Base-by-base conservation (phyloP, 495 filamentous ascomycete genomes). In the Penicillium maclennaniae region DNA sequence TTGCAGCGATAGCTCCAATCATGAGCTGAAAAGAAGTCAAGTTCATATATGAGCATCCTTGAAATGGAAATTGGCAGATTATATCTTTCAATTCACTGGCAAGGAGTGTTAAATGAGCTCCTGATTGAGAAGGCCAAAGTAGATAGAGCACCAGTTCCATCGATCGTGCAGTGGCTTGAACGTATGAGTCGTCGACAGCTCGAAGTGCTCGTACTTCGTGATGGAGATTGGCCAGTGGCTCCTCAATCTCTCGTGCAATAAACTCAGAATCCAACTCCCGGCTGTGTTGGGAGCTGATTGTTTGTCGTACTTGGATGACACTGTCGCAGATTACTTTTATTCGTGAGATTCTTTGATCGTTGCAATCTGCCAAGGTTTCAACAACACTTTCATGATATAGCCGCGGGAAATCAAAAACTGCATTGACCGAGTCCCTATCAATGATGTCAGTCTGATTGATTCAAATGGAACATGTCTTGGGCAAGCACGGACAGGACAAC, bases 21-120 rank as follows among this genome's bases (percentile, higher is more conserved):
- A 63, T 50, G 10, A 60, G 53, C 23, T 63, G 60, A 31, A 55
- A 63, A 16, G 42, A 63, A 7, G 60, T 66, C 41, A 66, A 23
- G 19, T 66, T 51, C 60, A 58, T 60, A 28, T 58, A 63, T 4
- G 34, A 39, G 45, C 62, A 66, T 8, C 56, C 44, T 20, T 47
- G 54, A n/a, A 58, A 46, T n/a, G 53, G 62, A 7, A 43, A 53
- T 27, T 43, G 39, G 20, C 15, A 46, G 26, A 60, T 54, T 1
- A 51, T 45, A 12, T 58, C 53, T 53, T 55, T 51, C 6, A 63
- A 42, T 38, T 66, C 56, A 10, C 41, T 47, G 8, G 60, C 56
- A 19, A 63, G 50, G 3, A 54, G 44, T 0, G 53, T 55, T 3
- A 62, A 34, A 44, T 63, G 38, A 16, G 54, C 55, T 4, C 15